These are phyloP conservation scores for Spinacia oleracea DNA, from an alignment of 179 eudicot species.

Conservation along the genomic window DNA sequence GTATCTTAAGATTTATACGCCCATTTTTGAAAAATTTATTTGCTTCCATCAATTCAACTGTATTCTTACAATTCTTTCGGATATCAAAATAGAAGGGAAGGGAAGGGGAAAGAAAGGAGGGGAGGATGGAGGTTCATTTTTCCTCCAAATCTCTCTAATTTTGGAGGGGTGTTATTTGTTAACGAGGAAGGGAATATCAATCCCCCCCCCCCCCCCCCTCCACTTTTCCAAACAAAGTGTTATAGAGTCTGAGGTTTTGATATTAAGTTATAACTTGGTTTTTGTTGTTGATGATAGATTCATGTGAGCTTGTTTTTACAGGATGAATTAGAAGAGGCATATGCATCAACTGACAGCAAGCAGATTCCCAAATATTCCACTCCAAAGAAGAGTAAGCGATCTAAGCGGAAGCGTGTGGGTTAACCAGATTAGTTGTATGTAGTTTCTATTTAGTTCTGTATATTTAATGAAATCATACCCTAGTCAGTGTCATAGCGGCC, in stretches of 20 bases:
- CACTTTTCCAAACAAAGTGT: too few relatives aligned
- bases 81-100: too few relatives aligned
- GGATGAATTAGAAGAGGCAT: conserved; percentile 64
- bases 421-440: conserved; percentile 47
- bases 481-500: conserved; percentile 47
- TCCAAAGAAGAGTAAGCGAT: conserved; percentile 84
- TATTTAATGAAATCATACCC: conserved; percentile 33
- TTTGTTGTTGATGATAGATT: conserved; percentile 3
- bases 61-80: too few relatives aligned
- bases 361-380: conserved; percentile 55
- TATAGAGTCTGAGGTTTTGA: background rate
- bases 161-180: too few relatives aligned
- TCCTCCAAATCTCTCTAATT: too few relatives aligned
- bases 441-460: conserved; percentile 44
- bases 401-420: conserved; percentile 83
- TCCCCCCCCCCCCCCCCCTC: too few relatives aligned
- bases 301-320: conserved; percentile 22
- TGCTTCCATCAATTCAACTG: background rate
- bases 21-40: background rate
- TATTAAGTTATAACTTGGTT: background rate
- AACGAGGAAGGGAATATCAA: too few relatives aligned
- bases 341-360: conserved; percentile 61
- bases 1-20: background rate
- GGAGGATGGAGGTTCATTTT: too few relatives aligned
- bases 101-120: too few relatives aligned